These are phyloP conservation scores for Chrysoporthe puriensis DNA, from an alignment of 2,329 filamentous ascomycete genomes.

Conservation along the genomic window DNA sequence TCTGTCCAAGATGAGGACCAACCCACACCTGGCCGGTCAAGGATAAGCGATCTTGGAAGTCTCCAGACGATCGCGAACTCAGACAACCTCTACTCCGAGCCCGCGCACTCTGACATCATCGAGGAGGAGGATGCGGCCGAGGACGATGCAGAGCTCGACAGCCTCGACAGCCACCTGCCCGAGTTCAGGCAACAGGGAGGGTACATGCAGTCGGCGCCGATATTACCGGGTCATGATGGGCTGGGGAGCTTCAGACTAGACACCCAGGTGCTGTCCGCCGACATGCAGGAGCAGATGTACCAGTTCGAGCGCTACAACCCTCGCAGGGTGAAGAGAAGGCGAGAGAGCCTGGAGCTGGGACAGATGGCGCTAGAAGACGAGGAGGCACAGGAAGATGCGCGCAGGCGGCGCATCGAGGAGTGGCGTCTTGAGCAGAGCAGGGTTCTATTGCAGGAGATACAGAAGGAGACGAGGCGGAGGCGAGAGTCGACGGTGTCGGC, in stretches of 20 bases:
- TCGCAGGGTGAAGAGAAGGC: slow-evolving; percentile 59
- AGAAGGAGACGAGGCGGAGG: slow-evolving; percentile 76
- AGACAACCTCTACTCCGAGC: slow-evolving; percentile 36
- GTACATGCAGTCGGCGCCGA: slow-evolving; percentile 59
- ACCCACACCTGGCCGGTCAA: slow-evolving; percentile 69
- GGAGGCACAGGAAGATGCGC: slow-evolving; percentile 68
- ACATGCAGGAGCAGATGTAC: slow-evolving; percentile 83
- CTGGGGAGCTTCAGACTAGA: slow-evolving; percentile 80
- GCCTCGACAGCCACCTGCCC: slow-evolving; percentile 87
- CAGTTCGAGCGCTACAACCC: slow-evolving; percentile 87
- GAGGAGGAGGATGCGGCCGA: slow-evolving; percentile 46
- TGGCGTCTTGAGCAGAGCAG: slow-evolving; percentile 93
- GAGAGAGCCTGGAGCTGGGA: slow-evolving; percentile 57
- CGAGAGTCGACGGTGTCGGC: slow-evolving; percentile 63
- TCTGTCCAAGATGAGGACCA: slow-evolving; percentile 66
- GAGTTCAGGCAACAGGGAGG: slow-evolving; percentile 64
- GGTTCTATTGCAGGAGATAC: slow-evolving; percentile 84
- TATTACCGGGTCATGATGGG: slow-evolving; percentile 92
- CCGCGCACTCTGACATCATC: slow-evolving; percentile 41
- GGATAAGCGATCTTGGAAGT: slow-evolving; percentile 80
- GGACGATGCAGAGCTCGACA: slow-evolving; percentile 84
- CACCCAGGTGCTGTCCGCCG: slow-evolving; percentile 53
- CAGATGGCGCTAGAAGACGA: slow-evolving; percentile 57
- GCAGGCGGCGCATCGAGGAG: slow-evolving; percentile 81
- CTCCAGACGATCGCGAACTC: slow-evolving; percentile 71